Evolutionary conservation across 1,139 yeast species (phyloP).

Genomic region (Trichomonascaceae sp.): DNA sequence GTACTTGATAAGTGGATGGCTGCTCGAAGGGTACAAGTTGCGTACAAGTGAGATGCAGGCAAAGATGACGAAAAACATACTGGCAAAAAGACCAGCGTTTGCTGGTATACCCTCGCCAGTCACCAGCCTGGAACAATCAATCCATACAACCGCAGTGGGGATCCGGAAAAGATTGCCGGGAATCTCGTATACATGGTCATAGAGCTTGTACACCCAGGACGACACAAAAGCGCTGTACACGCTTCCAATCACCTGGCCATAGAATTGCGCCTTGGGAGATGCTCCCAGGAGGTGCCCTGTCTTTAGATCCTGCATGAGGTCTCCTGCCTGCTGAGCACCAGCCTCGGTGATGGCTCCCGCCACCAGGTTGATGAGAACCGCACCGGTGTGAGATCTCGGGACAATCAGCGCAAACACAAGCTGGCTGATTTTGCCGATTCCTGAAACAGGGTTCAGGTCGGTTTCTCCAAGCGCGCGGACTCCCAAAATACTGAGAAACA

Average conservation of each 20-base stretch:
- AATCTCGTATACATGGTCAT: conserved; percentile 68
- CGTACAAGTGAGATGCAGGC: conserved; percentile 48
- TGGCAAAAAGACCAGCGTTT: conserved; percentile 51
- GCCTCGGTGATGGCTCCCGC: conserved; percentile 98
- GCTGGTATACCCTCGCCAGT: conserved; percentile 88
- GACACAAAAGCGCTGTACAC: conserved; percentile 69
- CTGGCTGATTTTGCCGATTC: conserved; percentile 90
- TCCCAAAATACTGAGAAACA: conserved; percentile 70
- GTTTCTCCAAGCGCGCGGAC: conserved; percentile 95
- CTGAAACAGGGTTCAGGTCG: conserved; percentile 92
- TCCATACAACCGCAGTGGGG: conserved; percentile 95
- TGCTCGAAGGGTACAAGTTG: conserved; percentile 23
- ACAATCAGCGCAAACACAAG: conserved; percentile 69
- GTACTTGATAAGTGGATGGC: conserved; percentile 32
- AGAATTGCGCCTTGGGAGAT: conserved; percentile 80
- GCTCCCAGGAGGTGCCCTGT: conserved; percentile 91
- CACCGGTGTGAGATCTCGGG: conserved; percentile 67
- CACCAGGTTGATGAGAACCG: conserved; percentile 69
- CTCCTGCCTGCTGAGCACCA: conserved; percentile 98
- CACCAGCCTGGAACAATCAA: conserved; percentile 86
- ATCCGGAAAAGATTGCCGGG: conserved; percentile 73
- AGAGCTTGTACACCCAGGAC: conserved; percentile 67
- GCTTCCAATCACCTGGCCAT: conserved; percentile 83
- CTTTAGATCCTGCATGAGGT: conserved; percentile 90
- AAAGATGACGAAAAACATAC: conserved; percentile 55